Percentiles rank a stretch among this genome's conserved stretches.
Evolutionary conservation across 345 rosid species (phyloP).

Genomic region (Bruguiera sexangula): DNA sequence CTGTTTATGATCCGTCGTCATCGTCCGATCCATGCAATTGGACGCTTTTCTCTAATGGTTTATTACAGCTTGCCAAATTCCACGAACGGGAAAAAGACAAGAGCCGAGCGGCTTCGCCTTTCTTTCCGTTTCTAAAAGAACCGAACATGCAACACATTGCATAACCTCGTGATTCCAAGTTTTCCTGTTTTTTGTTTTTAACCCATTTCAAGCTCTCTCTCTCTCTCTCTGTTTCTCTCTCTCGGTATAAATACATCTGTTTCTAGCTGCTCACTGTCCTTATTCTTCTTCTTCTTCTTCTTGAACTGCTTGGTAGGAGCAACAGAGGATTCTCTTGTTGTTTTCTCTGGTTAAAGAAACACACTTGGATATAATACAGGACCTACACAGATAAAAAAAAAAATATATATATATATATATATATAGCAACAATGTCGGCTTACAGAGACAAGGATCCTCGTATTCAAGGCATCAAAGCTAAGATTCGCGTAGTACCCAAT

Average conservation of each 20-base stretch:
- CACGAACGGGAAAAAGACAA: too few species aligned
- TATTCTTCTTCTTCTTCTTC: neutral
- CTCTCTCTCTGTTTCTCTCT: conserved; percentile 8
- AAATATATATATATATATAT: neutral
- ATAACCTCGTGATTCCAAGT: too few species aligned
- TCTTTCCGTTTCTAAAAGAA: too few species aligned
- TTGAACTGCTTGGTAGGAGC: neutral
- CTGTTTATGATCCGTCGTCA: too few species aligned
- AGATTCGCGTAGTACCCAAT: conserved; percentile 27
- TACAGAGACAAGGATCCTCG: conserved; percentile 39
- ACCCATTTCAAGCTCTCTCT: conserved; percentile 24
- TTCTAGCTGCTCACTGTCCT: neutral
- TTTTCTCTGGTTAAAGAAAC: neutral
- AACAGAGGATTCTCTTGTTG: too few species aligned
- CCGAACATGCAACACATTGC: too few species aligned
- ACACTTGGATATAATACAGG: neutral
- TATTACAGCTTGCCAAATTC: too few species aligned
- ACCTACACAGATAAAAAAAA: too few species aligned
- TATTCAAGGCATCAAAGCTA: conserved; percentile 36
- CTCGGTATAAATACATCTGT: conserved; percentile 20
- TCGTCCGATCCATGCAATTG: too few species aligned
- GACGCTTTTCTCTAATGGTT: too few species aligned
- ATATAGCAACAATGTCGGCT: conserved; percentile 55
- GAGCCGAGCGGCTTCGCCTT: too few species aligned
- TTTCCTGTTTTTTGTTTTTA: conserved; percentile 16